Evolutionary conservation across 805 yeast species (phyloP).

Genomic region (Candida pini): DNA sequence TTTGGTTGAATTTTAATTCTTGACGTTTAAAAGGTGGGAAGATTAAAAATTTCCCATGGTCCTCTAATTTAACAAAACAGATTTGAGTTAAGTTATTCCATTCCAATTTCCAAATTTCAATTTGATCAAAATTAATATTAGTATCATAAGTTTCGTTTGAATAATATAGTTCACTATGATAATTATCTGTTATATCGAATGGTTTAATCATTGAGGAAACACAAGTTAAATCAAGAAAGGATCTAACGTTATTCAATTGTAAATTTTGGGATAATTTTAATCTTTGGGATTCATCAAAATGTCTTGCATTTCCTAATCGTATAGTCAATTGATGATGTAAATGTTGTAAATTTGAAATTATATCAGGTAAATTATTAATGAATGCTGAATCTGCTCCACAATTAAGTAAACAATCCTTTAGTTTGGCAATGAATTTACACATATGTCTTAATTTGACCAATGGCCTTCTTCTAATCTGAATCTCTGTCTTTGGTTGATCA

Average conservation of each 20-base stretch:
- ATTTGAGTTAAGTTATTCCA: conserved; percentile 6
- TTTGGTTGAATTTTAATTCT: conserved; percentile 21
- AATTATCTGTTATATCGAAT: conserved; percentile 3
- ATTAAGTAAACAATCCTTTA: conserved; percentile 16
- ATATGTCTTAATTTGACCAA: conserved; percentile 25
- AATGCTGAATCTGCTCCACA: conserved; percentile 14
- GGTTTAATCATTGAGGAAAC: conserved; percentile 17
- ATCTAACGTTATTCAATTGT: conserved; percentile 19
- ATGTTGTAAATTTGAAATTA: conserved; percentile 21
- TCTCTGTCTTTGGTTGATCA: conserved; percentile 23
- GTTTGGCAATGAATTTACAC: conserved; percentile 15
- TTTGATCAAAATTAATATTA: conserved; percentile 16
- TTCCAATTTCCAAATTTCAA: conserved; percentile 14
- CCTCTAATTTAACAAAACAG: conserved; percentile 28
- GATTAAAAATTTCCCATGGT: conserved; percentile 24
- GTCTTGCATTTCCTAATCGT: conserved; percentile 15
- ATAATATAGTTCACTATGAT: conserved; percentile 21
- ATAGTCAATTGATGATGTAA: conserved; percentile 14
- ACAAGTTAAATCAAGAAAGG: conserved; percentile 14
- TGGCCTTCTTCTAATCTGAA: conserved; percentile 26
- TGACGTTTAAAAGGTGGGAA: conserved; percentile 30
- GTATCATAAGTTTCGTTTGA: conserved; percentile 17
- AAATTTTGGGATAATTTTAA: conserved; percentile 10
- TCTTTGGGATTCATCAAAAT: conserved; percentile 21
- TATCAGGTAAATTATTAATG: conserved; percentile 15